phyloP scores from a whole-genome alignment of 2,329 filamentous ascomycete genomes.

The Aureobasidium sp. region DNA sequence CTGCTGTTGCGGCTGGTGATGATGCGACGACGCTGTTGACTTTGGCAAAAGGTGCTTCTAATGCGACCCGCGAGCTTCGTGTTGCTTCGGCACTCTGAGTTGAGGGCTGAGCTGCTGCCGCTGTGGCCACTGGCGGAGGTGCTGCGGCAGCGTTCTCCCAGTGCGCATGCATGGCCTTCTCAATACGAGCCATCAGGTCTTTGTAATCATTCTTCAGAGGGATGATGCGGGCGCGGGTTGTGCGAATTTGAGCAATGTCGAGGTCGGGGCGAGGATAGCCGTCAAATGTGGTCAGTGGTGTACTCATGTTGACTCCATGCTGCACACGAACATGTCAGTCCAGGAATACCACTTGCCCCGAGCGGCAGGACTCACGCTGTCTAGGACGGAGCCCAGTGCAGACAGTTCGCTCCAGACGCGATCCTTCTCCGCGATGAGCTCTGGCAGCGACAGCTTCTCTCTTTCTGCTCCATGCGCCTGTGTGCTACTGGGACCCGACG shows the following conservation, averaged over 20 bases:
- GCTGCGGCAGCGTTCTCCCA: constrained; percentile 58
- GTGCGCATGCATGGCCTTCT: constrained; percentile 79
- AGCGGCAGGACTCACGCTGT: constrained; percentile 49
- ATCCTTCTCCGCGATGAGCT: constrained; percentile 80
- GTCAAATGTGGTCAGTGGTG: constrained; percentile 75
- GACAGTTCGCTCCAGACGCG: constrained; percentile 79
- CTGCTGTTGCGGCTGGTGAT: constrained; percentile 77
- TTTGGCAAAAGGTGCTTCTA: constrained; percentile 70
- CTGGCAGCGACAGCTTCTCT: constrained; percentile 59
- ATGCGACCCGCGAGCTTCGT: constrained; percentile 25
- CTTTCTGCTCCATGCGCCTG: constrained; percentile 42
- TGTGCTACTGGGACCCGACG: constrained; percentile 61
- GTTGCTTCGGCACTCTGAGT: constrained; percentile 18
- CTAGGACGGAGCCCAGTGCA: constrained; percentile 76
- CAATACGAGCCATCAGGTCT: constrained; percentile 72
- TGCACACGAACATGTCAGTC: constrained; percentile 34
- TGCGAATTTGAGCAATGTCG: constrained; percentile 91
- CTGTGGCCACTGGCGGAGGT: constrained; percentile 20
- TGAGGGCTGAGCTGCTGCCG: constrained; percentile 19
- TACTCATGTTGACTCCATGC: constrained; percentile 93
- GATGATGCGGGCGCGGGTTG: constrained; percentile 86
- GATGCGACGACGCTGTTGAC: constrained; percentile 73
- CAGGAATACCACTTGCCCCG: background rate
- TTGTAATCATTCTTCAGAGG: constrained; percentile 90
- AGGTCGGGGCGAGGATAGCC: constrained; percentile 90